Percentiles rank a stretch among this genome's conserved stretches.
phyloP scores from a whole-genome alignment of 352 stramenopile species.

The Phytophthora rubi region DNA sequence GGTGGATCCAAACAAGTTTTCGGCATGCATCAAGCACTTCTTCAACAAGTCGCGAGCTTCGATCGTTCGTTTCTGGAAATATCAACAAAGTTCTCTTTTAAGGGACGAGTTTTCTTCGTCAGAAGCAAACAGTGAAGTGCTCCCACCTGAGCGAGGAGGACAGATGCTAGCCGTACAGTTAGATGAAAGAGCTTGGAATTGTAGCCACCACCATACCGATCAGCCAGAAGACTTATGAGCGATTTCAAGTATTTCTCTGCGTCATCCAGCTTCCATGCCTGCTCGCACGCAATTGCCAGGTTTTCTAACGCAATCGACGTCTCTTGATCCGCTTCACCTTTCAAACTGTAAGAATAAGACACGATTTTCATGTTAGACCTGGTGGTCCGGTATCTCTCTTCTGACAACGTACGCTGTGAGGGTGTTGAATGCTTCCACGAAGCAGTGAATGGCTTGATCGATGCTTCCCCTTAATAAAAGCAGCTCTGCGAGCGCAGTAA shows the following conservation, averaged over 20 bases:
- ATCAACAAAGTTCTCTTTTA: not conserved
- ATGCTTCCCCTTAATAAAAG: slow-evolving; percentile 31
- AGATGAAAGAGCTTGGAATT: slow-evolving; percentile 61
- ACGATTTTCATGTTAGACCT: not conserved
- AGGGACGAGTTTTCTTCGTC: not conserved
- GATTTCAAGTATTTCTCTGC: slow-evolving; percentile 38
- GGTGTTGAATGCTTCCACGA: slow-evolving; percentile 39
- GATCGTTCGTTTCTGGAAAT: slow-evolving; percentile 44
- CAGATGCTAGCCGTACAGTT: slow-evolving; percentile 36
- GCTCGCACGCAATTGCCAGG: slow-evolving; percentile 42
- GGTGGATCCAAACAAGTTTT: slow-evolving; percentile 30
- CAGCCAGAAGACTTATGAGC: slow-evolving; percentile 23
- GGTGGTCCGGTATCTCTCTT: not conserved
- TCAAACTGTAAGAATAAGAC: slow-evolving; percentile 25
- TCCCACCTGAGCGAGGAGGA: slow-evolving; percentile 53
- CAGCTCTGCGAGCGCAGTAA: slow-evolving; percentile 52
- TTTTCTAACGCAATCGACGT: slow-evolving; percentile 54
- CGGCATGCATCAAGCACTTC: slow-evolving; percentile 39
- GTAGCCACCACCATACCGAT: slow-evolving; percentile 52
- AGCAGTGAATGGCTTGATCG: slow-evolving; percentile 47
- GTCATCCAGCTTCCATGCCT: slow-evolving; percentile 4
- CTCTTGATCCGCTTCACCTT: slow-evolving; percentile 43
- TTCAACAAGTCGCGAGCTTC: slow-evolving; percentile 46
- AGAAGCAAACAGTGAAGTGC: not conserved
- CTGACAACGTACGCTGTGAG: slow-evolving; percentile 34